Evolutionary conservation across 495 filamentous ascomycete genomes (phyloP).

Genomic region (Penicillium macrosclerotiorum): DNA sequence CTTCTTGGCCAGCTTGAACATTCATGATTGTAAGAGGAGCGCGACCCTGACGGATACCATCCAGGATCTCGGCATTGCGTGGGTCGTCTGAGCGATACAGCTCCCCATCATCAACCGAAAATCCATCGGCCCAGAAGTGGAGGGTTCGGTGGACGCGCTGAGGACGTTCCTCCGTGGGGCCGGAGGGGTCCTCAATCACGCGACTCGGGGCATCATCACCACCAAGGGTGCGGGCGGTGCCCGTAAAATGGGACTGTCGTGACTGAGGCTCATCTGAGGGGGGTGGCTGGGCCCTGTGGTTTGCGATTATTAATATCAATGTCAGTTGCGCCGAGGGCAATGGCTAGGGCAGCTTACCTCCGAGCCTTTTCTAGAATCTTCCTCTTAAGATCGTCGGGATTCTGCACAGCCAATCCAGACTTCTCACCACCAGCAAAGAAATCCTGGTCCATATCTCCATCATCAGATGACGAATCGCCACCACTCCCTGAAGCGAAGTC

Average conservation of each 20-base stretch:
- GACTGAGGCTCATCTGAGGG: constrained; percentile 55
- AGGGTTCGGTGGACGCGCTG: constrained; percentile 65
- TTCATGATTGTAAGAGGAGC: constrained; percentile 89
- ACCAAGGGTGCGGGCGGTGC: constrained; percentile 81
- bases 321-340: not conserved
- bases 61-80: constrained; percentile 73
- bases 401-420: constrained; percentile 91
- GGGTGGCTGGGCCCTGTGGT: constrained; percentile 56
- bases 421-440: constrained; percentile 96
- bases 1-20: constrained; percentile 76
- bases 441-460: constrained; percentile 66
- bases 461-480: constrained; percentile 61
- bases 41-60: constrained; percentile 80
- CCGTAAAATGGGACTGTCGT: constrained; percentile 65
- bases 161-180: constrained; percentile 38
- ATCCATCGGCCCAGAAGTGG: constrained; percentile 92
- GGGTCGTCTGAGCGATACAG: constrained; percentile 88
- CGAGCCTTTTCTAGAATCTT: constrained; percentile 82
- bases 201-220: constrained; percentile 82
- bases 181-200: constrained; percentile 63
- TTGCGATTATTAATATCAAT: constrained; percentile 1
- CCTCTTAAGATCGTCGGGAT: constrained; percentile 71
- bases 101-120: constrained; percentile 93
- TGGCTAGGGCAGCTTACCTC: constrained; percentile 61
- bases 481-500: constrained; percentile 46